Conservation (phyloP, 1,284 basidiomycete genomes). For the Apiotrichum laibachii region DNA sequence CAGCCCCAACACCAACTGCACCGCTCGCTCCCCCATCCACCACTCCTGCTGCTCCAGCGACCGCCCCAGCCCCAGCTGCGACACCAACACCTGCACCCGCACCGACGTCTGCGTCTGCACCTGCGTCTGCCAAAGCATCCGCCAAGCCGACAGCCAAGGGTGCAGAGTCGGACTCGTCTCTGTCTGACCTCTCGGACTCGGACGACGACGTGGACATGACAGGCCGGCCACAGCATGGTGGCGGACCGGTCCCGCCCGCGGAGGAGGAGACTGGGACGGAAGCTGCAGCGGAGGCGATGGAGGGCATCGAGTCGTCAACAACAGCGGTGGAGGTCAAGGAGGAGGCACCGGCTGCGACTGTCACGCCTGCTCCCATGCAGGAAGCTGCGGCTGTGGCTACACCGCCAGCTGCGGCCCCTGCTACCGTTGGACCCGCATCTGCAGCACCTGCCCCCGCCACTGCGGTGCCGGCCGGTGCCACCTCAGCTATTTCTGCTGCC, state of each 20-base stretch:
- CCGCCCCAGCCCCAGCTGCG: neutral
- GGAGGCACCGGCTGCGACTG: neutral
- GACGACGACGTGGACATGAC: conserved; percentile 38
- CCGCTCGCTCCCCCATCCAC: conserved; percentile 2
- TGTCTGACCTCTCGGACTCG: conserved; percentile 16
- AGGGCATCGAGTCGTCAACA: too few species aligned
- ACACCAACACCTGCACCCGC: neutral
- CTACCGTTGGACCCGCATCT: too few species aligned
- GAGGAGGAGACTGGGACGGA: neutral
- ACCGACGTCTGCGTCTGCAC: neutral
- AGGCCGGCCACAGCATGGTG: conserved; percentile 38
- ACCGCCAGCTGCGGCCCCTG: too few species aligned
- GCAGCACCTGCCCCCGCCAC: too few species aligned
- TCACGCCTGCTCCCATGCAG: neutral
- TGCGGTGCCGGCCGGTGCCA: too few species aligned
- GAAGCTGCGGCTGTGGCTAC: too few species aligned
- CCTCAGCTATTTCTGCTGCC: neutral
- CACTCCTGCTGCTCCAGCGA: neutral
- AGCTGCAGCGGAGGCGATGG: neutral
- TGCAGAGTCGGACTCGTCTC: conserved; percentile 6
- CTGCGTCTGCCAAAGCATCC: too few species aligned
- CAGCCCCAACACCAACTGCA: conserved; percentile 1
- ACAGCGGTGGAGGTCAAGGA: too few species aligned
- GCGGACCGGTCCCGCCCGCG: conserved; percentile 23
- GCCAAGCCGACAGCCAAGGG: neutral